Evolutionary conservation across 2,329 filamentous ascomycete genomes (phyloP), one percentile per base, ranked within the genome.

Genomic region (Fusarium citri): DNA sequence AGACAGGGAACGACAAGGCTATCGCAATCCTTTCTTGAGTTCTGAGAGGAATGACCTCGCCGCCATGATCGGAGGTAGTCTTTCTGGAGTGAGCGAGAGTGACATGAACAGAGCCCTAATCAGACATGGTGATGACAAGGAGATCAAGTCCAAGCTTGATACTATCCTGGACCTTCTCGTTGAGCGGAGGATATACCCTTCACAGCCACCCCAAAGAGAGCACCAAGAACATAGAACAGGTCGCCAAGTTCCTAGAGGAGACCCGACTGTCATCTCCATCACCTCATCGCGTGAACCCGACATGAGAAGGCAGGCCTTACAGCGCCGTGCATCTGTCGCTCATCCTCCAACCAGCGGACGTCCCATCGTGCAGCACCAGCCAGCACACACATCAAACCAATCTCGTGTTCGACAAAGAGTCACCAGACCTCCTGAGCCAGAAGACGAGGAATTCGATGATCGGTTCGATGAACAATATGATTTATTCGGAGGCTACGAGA

Each of bases 131-230:
- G 45, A 58, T 3, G n/a, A 31, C 6, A 31, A 31, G 11, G 61
- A 64, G 5, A 64, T 64, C 5, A 25, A 30, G 3, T 26, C 45
- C 1, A 64, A 64, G 1, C 59, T 64, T 1, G 59, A 64, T 7
- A 28, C 45, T 8, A 64, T 64, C 10, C 16, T 64, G 1, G 40
- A 59, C 15, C 61, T 64, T 15, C 26, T 57, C 7, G 15, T 45
- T 15, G 26, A 59, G n/a, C n/a, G 12, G 1, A 20, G 37, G 9
- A 31, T 10, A 41, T 1, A 31, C 23, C 5, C 8, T 8, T 18
- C n/a, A 1, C 51, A 30, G 1, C 31, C 34, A 9, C 9, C 50
- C 2, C 22, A 22, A 0, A 30, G n/a, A 0, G 45, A 41, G 0
- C 28, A 5, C 0, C n/a, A 50, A 2, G 22, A 43, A 5, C 37